Evolutionary conservation across 768 basidiomycete genomes (phyloP).

Genomic region (Rhodocollybia butyracea): DNA sequence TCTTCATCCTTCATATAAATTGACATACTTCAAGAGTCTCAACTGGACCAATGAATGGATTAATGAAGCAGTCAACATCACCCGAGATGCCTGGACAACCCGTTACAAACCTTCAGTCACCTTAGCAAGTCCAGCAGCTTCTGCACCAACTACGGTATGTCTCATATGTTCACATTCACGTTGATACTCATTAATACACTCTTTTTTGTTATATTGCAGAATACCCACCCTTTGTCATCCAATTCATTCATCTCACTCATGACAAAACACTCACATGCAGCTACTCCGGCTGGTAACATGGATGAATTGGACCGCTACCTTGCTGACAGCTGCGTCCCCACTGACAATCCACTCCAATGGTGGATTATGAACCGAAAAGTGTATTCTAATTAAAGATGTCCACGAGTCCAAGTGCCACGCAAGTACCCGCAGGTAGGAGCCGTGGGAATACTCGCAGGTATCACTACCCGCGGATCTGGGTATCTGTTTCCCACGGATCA

Average conservation of each 20-base stretch:
- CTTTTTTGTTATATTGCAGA: background rate
- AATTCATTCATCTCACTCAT: background rate
- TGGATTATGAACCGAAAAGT: background rate
- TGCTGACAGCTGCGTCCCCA: background rate
- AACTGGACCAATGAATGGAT: constrained; percentile 30
- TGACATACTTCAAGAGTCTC: constrained; percentile 27
- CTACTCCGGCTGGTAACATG: background rate
- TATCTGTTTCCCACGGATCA: no score
- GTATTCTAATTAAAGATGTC: no score
- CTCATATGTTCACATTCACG: background rate
- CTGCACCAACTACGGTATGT: background rate
- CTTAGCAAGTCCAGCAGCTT: background rate
- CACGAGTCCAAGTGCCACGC: no score
- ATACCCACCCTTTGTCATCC: background rate
- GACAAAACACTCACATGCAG: background rate
- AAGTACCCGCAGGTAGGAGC: no score
- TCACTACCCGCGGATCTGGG: no score
- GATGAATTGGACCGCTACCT: background rate
- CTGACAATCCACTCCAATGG: background rate
- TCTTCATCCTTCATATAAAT: constrained; percentile 32
- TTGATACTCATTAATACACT: background rate
- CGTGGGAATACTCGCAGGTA: no score
- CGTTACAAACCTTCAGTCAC: background rate
- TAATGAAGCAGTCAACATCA: constrained; percentile 10
- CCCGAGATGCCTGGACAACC: constrained; percentile 8